phyloP scores from a whole-genome alignment of 768 basidiomycete species.

The Dentipellis sp. region DNA sequence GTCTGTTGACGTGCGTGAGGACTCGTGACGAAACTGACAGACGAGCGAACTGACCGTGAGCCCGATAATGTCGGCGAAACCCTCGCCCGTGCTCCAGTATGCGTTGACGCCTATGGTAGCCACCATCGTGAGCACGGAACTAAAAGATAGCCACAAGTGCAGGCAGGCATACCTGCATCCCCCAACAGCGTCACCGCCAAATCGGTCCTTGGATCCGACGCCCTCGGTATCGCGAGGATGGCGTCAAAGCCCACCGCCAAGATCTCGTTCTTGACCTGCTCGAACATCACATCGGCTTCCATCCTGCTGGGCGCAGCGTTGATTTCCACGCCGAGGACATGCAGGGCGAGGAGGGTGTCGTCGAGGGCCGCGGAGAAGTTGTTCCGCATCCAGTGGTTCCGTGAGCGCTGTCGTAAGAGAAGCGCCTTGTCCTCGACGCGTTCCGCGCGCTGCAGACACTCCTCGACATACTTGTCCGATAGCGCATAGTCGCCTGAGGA shows the following conservation, averaged over 20 bases:
- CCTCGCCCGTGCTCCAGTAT: constrained; percentile 54
- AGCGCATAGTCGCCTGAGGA: constrained; percentile 39
- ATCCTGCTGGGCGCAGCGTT: constrained; percentile 40
- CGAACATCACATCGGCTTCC: constrained; percentile 57
- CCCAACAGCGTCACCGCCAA: constrained; percentile 58
- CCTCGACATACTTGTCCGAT: constrained; percentile 44
- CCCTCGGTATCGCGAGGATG: constrained; percentile 53
- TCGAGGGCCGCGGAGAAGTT: constrained; percentile 46
- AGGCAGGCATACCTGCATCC: constrained; percentile 44
- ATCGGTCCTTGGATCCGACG: constrained; percentile 48
- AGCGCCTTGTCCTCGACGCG: constrained; percentile 47
- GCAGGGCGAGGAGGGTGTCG: constrained; percentile 51
- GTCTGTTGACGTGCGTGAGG: constrained; percentile 29
- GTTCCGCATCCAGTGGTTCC: constrained; percentile 54
- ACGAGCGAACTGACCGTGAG: constrained; percentile 38
- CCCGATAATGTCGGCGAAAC: constrained; percentile 55
- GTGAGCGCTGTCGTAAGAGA: constrained; percentile 49
- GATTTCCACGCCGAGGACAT: constrained; percentile 52
- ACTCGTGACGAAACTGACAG: neutral
- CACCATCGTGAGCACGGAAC: neutral
- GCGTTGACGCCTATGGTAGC: constrained; percentile 46
- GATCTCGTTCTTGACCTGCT: constrained; percentile 63
- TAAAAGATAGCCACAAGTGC: neutral
- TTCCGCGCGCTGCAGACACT: constrained; percentile 41
- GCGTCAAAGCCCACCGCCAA: constrained; percentile 61